These are phyloP conservation scores for Cladochytrium replicatum DNA, from an alignment of 192 early-diverging fungal genomes.

Conservation along the genomic window DNA sequence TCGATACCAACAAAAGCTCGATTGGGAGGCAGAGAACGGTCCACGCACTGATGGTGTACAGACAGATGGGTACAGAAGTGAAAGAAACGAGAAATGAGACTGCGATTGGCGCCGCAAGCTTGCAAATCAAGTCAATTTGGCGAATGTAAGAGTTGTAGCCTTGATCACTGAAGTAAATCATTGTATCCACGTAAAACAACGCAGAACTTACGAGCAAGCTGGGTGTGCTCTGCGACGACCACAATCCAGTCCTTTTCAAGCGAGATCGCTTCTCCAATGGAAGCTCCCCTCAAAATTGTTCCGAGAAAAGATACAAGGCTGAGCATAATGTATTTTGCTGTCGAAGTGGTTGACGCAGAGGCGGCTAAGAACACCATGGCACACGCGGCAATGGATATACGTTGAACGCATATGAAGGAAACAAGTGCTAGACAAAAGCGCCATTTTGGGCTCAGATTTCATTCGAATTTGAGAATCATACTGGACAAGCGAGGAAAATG, in stretches of 20 bases:
- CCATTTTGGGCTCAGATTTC: background rate
- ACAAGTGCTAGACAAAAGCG: slow-evolving; percentile 5
- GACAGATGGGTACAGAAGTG: slow-evolving; percentile 13
- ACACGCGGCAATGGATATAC: slow-evolving; percentile 21
- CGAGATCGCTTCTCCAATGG: slow-evolving; percentile 21
- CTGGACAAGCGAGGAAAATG: slow-evolving; percentile 3
- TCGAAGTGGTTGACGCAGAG: background rate
- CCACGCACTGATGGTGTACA: too few species aligned
- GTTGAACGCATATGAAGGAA: slow-evolving; percentile 22
- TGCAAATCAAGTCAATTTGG: slow-evolving; percentile 29
- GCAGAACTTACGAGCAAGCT: background rate
- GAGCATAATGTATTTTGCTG: slow-evolving; percentile 9
- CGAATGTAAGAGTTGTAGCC: slow-evolving; percentile 23
- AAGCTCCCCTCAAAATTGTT: slow-evolving; percentile 18
- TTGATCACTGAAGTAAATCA: background rate
- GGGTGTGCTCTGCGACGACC: slow-evolving; percentile 10
- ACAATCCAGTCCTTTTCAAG: slow-evolving; percentile 37
- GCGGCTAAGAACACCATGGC: slow-evolving; percentile 18
- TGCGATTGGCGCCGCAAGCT: slow-evolving; percentile 28
- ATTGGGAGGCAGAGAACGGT: slow-evolving; percentile 17
- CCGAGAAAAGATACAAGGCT: slow-evolving; percentile 10
- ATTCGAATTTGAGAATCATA: too few species aligned
- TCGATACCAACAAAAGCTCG: slow-evolving; percentile 11
- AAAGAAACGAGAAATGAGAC: slow-evolving; percentile 17
- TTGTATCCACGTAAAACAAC: background rate